A percentile compares a stretch with the other conserved stretches of the same genome.
Evolutionary conservation across 2,329 filamentous ascomycete genomes (phyloP).

Genomic region (Neonectria neomacrospora): DNA sequence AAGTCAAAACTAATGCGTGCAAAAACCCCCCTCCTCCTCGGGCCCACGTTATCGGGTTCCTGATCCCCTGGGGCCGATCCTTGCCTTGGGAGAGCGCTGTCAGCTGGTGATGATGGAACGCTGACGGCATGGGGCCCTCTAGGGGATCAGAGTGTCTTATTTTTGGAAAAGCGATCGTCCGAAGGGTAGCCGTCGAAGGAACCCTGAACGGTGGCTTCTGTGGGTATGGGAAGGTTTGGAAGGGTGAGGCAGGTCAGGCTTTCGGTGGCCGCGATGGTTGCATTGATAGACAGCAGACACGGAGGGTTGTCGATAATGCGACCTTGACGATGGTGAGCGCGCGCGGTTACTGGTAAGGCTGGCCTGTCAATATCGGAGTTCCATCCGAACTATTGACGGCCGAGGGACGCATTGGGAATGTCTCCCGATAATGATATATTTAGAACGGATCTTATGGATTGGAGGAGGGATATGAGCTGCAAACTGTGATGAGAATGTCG

Average conservation of each 20-base stretch:
- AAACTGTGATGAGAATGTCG: not conserved
- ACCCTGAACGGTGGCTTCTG: conserved; percentile 9
- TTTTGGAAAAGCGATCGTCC: conserved; percentile 24
- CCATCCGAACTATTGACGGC: conserved; percentile 1
- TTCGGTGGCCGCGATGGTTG: conserved; percentile 8
- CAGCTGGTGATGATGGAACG: conserved; percentile 13
- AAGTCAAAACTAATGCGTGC: not conserved
- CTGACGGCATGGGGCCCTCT: conserved; percentile 10
- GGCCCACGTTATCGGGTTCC: conserved; percentile 14
- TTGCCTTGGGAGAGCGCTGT: conserved; percentile 4
- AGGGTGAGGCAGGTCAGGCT: conserved; percentile 12
- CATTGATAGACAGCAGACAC: conserved; percentile 20
- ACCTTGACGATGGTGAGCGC: conserved; percentile 18
- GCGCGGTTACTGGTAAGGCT: conserved; percentile 4
- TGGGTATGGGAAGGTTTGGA: conserved; percentile 1
- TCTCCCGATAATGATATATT: not conserved
- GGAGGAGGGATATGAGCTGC: not conserved
- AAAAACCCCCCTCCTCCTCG: not conserved
- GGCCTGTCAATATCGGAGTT: conserved; percentile 7
- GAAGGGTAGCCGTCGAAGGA: not conserved
- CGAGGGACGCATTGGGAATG: conserved; percentile 1
- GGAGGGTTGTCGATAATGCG: conserved; percentile 10
- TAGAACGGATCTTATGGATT: conserved; percentile 9
- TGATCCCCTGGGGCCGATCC: conserved; percentile 15
- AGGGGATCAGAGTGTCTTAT: conserved; percentile 2